Conservation (phyloP, 2,329 filamentous ascomycete genomes). For the Pseudocercospora eumusae region DNA sequence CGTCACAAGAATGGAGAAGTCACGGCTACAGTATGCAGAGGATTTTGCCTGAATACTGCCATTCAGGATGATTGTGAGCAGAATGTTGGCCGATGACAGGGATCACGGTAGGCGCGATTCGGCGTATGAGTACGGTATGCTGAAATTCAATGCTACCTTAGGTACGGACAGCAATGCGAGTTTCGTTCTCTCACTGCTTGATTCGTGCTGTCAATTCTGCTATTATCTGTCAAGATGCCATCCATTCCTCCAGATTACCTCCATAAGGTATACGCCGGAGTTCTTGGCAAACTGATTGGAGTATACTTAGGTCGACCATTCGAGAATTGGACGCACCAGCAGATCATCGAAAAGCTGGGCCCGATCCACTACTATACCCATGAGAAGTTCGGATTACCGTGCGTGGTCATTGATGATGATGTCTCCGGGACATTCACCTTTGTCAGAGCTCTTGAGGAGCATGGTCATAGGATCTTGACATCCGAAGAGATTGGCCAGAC, state of each 20-base stretch:
- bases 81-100: conserved; percentile 6
- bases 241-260: conserved; percentile 5
- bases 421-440: conserved; percentile 8
- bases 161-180: background rate
- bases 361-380: conserved; percentile 5
- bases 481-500: conserved; percentile 5
- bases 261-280: conserved; percentile 7
- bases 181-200: background rate
- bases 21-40: background rate
- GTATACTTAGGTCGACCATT: conserved; percentile 14
- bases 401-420: conserved; percentile 11
- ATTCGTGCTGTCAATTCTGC: background rate
- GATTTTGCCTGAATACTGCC: background rate
- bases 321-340: conserved; percentile 10
- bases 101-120: background rate
- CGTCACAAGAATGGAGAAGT: background rate
- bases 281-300: conserved; percentile 11
- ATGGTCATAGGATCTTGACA: conserved; percentile 4
- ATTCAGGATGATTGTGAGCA: background rate
- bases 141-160: background rate
- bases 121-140: background rate
- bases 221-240: background rate
- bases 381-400: conserved; percentile 5
- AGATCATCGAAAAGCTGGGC: conserved; percentile 3
- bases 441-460: conserved; percentile 8